Base-by-base conservation (phyloP, 2,329 filamentous ascomycete genomes). In the Gliomastix tumulicola region DNA sequence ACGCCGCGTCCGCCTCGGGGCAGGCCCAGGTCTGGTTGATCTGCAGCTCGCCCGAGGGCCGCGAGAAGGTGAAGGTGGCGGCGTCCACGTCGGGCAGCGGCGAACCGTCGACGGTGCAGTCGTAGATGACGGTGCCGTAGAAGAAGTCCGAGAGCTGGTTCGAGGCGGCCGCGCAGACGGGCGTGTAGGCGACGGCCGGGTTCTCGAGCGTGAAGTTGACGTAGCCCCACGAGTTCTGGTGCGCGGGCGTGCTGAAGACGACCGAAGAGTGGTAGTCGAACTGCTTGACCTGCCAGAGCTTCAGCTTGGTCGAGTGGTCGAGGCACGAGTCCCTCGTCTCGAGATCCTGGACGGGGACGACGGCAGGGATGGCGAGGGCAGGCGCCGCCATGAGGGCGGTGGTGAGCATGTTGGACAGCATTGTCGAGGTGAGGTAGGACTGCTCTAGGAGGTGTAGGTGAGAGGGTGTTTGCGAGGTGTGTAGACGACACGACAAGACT, bases 1-100 rank as follows among this genome's bases (percentile, higher is more conserved):
- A 59, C 27, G 43, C 41, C 28, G 46, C 50, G 21, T 50, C 50
- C 40, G 69, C 63, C 21, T 65, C 62, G 31, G 46, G 44, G 52
- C 71, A 75, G 8, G 43, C 46, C 70, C 71, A 75, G 4, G 58
- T 65, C 56, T 74, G 69, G 51, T 68, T 68, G 42, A 74, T 41
- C 22, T 50, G 44, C 34, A 75, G 49, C 36, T 52, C 41, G 7
- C 51, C 48, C 20, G 45, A 45, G 5, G 63, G 54, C 11, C 57
- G 49, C 48, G 49, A 59, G 44, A 62, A 75, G 36, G 56, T 56
- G 41, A 74, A 76, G 4, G 60, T 62, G 32, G 50, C 47, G 19
- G 55, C 50, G 36, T 44, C 37, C 12, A 40, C 43, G 6, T 28
- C 15, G 21, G 30, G 13, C 13, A 13, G n/a, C 21, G 21, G 16